phyloP scores from a whole-genome alignment of 345 rosid species.

The Lepidium didymum region DNA sequence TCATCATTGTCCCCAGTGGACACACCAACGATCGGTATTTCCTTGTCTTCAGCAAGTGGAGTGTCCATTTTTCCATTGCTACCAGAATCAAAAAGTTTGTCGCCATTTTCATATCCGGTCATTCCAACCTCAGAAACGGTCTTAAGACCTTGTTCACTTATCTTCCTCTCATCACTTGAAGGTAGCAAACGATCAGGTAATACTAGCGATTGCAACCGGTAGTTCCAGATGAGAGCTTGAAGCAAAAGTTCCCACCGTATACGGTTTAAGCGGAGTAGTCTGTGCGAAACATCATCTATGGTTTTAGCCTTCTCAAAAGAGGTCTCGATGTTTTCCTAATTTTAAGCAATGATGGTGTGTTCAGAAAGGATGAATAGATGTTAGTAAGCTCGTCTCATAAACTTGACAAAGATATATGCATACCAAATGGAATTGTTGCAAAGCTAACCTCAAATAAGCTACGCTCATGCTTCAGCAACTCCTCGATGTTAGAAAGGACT shows the following conservation, averaged over 20 bases:
- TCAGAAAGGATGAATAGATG: background rate
- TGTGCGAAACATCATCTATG: slow-evolving; percentile 35
- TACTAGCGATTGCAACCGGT: slow-evolving; percentile 56
- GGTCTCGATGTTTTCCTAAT: slow-evolving; percentile 39
- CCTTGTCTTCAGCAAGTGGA: slow-evolving; percentile 23
- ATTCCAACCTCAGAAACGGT: slow-evolving; percentile 18
- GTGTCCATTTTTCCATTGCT: slow-evolving; percentile 22
- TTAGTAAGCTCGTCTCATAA: slow-evolving; percentile 8
- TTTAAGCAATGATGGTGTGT: background rate
- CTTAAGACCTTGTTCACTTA: slow-evolving; percentile 24
- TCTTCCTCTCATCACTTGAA: slow-evolving; percentile 28
- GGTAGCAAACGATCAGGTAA: slow-evolving; percentile 41
- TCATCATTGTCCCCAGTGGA: slow-evolving; percentile 25
- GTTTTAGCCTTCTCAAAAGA: slow-evolving; percentile 39
- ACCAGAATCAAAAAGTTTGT: slow-evolving; percentile 21
- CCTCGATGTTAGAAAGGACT: slow-evolving; percentile 49
- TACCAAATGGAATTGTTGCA: background rate
- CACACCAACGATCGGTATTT: slow-evolving; percentile 35
- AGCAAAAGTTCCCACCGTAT: slow-evolving; percentile 76
- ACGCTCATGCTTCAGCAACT: slow-evolving; percentile 60
- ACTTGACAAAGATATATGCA: background rate
- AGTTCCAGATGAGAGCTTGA: slow-evolving; percentile 72
- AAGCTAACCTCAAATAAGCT: slow-evolving; percentile 59
- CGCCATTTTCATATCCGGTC: slow-evolving; percentile 18
- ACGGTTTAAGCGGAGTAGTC: slow-evolving; percentile 54